These are phyloP conservation scores for Solanum clarkiae DNA, from an alignment of 257 asterid species.

Conservation along the genomic window DNA sequence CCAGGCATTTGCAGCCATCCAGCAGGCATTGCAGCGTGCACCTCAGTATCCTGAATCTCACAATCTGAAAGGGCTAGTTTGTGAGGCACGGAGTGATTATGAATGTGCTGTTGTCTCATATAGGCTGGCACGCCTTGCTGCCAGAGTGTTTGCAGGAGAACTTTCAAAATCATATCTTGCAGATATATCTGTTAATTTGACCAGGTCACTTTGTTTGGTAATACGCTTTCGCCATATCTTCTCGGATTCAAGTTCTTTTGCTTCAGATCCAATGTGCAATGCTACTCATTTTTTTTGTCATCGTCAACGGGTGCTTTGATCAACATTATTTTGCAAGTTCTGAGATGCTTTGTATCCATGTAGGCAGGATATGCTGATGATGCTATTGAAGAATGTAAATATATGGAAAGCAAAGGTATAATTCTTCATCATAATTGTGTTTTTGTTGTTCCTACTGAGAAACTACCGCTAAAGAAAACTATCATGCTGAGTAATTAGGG, in stretches of 20 bases:
- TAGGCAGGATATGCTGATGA: slow-evolving; percentile 68
- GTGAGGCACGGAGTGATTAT: slow-evolving; percentile 80
- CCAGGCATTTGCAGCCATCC: slow-evolving; percentile 87
- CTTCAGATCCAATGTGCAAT: neutral
- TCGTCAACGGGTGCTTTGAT: neutral
- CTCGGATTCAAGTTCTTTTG: neutral
- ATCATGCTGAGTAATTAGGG: neutral
- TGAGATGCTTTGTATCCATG: slow-evolving; percentile 12
- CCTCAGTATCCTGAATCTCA: slow-evolving; percentile 89
- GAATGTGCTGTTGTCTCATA: slow-evolving; percentile 65
- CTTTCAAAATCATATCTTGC: slow-evolving; percentile 32
- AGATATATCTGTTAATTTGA: slow-evolving; percentile 66
- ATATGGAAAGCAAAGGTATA: slow-evolving; percentile 60
- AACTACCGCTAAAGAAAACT: neutral
- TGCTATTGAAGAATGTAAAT: slow-evolving; percentile 73
- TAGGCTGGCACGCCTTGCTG: slow-evolving; percentile 64
- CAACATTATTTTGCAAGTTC: neutral
- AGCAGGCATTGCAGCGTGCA: slow-evolving; percentile 73
- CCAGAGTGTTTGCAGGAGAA: slow-evolving; percentile 29
- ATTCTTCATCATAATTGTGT: neutral
- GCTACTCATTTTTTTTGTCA: neutral
- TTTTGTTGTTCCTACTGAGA: neutral
- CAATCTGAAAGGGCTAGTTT: slow-evolving; percentile 80
- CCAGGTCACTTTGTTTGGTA: slow-evolving; percentile 85
- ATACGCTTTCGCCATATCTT: slow-evolving; percentile 1